These are phyloP conservation scores for Stephanodiscus minutulus DNA, from an alignment of 108 stramenopile genomes.

Conservation along the genomic window DNA sequence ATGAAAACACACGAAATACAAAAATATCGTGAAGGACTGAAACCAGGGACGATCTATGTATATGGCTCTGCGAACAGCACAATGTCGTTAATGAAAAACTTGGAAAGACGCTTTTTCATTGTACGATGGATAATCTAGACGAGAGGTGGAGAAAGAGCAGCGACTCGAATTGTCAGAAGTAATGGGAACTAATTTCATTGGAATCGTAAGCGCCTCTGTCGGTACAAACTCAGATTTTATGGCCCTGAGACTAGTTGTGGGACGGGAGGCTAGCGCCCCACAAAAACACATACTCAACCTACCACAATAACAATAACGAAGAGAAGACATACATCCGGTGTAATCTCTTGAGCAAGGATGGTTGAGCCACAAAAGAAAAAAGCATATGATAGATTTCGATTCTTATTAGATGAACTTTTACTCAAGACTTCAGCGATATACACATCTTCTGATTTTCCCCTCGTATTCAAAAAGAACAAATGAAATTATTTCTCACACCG, in stretches of 20 bases:
- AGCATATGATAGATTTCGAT: neutral
- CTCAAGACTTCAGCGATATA: neutral
- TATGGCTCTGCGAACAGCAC: conserved; percentile 89
- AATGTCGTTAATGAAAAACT: conserved; percentile 82
- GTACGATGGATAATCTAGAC: conserved; percentile 75
- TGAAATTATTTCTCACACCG: neutral
- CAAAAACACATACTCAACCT: too few relatives aligned
- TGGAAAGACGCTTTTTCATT: conserved; percentile 74
- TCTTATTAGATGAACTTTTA: neutral
- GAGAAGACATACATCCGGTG: too few relatives aligned
- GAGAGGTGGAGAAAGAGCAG: conserved; percentile 85
- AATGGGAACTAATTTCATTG: neutral
- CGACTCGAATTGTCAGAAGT: conserved; percentile 57
- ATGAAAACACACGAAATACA: conserved; percentile 4
- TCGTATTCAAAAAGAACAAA: neutral
- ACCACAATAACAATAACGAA: too few relatives aligned
- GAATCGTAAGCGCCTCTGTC: neutral
- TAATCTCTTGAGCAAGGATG: too few relatives aligned
- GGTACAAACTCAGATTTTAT: neutral
- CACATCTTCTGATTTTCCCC: conserved; percentile 1
- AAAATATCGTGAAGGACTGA: conserved; percentile 46
- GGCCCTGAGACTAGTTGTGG: too few relatives aligned
- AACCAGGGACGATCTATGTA: conserved; percentile 73
- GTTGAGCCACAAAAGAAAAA: too few relatives aligned
- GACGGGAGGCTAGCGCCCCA: too few relatives aligned